These are phyloP conservation scores for Orbilia quercus DNA, from an alignment of 2,329 filamentous ascomycete genomes.

Conservation along the genomic window DNA sequence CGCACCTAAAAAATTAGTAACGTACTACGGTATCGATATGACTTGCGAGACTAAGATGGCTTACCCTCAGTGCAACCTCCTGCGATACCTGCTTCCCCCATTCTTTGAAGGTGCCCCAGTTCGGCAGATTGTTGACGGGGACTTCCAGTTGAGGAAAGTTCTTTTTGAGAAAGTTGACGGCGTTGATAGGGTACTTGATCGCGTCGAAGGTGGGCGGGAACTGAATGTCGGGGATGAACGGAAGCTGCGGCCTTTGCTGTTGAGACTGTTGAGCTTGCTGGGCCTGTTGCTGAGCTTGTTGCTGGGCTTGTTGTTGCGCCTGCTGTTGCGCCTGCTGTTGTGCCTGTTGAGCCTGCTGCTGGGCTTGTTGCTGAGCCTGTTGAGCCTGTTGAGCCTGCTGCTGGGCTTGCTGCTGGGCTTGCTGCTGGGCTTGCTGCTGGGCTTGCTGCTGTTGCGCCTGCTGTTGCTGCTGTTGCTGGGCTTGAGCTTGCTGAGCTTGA, in stretches of 20 bases:
- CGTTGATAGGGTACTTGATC: conserved; percentile 40
- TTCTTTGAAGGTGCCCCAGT: conserved; percentile 43
- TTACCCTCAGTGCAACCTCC: conserved; percentile 32
- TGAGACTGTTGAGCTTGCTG: conserved; percentile 14
- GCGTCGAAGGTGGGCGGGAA: conserved; percentile 35
- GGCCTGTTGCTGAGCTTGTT: conserved; percentile 10
- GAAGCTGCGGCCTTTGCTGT: conserved; percentile 20
- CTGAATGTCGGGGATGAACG: conserved; percentile 35
- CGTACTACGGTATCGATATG: not conserved
- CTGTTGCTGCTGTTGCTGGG: conserved; percentile 2
- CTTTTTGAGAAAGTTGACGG: conserved; percentile 36
- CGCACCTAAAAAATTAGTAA: conserved; percentile 22
- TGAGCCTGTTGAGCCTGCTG: conserved; percentile 15
- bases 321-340: conserved; percentile 24
- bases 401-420: not conserved
- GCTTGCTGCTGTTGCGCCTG: not conserved
- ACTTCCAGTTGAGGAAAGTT: conserved; percentile 24
- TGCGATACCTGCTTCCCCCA: conserved; percentile 40
- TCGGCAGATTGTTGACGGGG: conserved; percentile 21
- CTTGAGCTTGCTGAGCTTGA: not conserved
- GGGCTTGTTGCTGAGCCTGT: conserved; percentile 7
- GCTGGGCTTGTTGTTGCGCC: conserved; percentile 8
- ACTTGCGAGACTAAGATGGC: not conserved
- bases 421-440: not conserved
- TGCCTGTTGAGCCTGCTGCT: conserved; percentile 15